Base-by-base conservation (phyloP, 2,329 filamentous ascomycete species). In the Cordyceps cicadae region DNA sequence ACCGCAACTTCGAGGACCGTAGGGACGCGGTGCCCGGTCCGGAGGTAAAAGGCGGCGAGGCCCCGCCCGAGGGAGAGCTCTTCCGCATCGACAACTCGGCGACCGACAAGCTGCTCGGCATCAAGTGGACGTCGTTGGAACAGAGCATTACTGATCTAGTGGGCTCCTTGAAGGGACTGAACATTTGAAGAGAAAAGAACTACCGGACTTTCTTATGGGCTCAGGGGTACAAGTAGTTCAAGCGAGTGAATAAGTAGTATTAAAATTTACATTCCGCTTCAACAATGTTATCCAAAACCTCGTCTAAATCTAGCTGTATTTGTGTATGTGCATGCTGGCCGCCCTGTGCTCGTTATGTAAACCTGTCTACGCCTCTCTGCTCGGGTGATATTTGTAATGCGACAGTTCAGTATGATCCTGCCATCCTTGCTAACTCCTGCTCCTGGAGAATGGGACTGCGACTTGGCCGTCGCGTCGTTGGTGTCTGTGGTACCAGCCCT, bases 131-230 rank as follows among this genome's bases (percentile, higher is more conserved):
- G 64, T 70, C 74, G 4, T 67, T 90, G 39, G 86, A 90, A 71
- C 77, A 86, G 72, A 81, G 77, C 32, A 77, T 87, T 32, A 75
- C 80, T 6, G 87, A 90, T 67, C 80, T 85, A 7, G 79, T 89
- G 19, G 83, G 83, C 72, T 86, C 82, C 37, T 71, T 91, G 67
- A 79, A 87, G 71, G 69, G 68, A n/a, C 68, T 76, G 54, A 68
- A 66, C 69, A 32, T 73, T 54, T 63, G 26, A 7, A 37, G 12
- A n/a, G 19, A 17, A 5, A 32, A 6, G 29, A 3, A 12, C 8
- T 8, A 34, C 32, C 9, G 11, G 34, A 14, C 3, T 34, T 12
- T 37, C 14, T 37, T 1, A 29, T 37, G 12, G 34, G 34, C 34
- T 37, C 34, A 14, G 34, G 12, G 34, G 2, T 12, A 12, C 2